Percentiles rank a stretch among this genome's conserved stretches.
Evolutionary conservation across 257 asterid species (phyloP).

Genomic region (Solanum pennellii): DNA sequence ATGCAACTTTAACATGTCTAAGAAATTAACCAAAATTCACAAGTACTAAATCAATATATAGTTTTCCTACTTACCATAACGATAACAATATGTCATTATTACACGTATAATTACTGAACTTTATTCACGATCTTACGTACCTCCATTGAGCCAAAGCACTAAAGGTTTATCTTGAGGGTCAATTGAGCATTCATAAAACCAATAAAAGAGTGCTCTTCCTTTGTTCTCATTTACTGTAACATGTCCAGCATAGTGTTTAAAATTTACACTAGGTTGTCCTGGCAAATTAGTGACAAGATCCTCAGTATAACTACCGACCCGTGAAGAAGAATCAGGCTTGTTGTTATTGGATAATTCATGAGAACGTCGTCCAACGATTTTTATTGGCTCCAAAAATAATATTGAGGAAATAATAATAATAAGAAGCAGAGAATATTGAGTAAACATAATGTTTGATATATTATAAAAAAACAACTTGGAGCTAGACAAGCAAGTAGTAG

Average conservation of each 20-base stretch:
- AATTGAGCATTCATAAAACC: slow-evolving; percentile 70
- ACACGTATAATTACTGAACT: neutral
- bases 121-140: slow-evolving; percentile 19
- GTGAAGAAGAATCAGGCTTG: slow-evolving; percentile 3
- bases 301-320: neutral
- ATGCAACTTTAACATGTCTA: neutral
- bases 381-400: slow-evolving; percentile 16
- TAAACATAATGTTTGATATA: slow-evolving; percentile 16
- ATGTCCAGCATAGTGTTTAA: slow-evolving; percentile 64
- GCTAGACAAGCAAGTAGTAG: neutral
- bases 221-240: slow-evolving; percentile 48
- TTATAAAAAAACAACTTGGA: slow-evolving; percentile 24
- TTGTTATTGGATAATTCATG: slow-evolving; percentile 21
- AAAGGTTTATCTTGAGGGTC: slow-evolving; percentile 58
- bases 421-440: slow-evolving; percentile 17
- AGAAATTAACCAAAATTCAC: neutral
- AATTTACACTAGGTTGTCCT: slow-evolving; percentile 59
- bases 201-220: slow-evolving; percentile 76
- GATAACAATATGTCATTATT: neutral
- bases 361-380: slow-evolving; percentile 29
- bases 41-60: neutral
- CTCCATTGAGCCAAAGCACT: slow-evolving; percentile 96
- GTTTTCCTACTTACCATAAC: neutral
- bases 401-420: slow-evolving; percentile 9
- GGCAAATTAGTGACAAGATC: slow-evolving; percentile 69